A percentile compares a stretch with the other conserved stretches of the same genome.
Evolutionary conservation across 768 basidiomycete genomes (phyloP).

Genomic region (Xerocomus spinulosus): DNA sequence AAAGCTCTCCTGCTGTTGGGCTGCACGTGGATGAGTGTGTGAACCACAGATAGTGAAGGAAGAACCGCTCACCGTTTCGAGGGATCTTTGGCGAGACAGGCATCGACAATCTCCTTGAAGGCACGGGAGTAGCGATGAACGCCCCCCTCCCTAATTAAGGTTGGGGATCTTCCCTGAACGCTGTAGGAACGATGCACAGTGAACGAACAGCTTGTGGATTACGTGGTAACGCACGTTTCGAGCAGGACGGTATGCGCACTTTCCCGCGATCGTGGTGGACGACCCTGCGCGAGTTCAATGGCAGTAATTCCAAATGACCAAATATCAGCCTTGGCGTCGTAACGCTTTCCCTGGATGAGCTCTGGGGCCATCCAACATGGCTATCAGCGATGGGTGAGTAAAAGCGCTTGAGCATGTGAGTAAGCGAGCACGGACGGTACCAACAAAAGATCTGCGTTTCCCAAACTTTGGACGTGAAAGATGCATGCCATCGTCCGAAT

Average conservation of each 20-base stretch:
- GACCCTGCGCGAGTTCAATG: slow-evolving; percentile 81
- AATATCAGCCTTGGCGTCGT: slow-evolving; percentile 86
- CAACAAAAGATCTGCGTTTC: slow-evolving; percentile 91
- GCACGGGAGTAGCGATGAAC: slow-evolving; percentile 69
- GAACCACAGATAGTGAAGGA: not conserved
- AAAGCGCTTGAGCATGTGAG: not conserved
- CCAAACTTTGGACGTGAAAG: slow-evolving; percentile 45
- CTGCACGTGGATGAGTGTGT: slow-evolving; percentile 34
- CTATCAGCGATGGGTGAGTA: slow-evolving; percentile 28
- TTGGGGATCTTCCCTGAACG: slow-evolving; percentile 74
- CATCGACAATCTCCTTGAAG: slow-evolving; percentile 80
- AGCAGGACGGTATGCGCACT: slow-evolving; percentile 69
- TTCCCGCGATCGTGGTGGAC: slow-evolving; percentile 79
- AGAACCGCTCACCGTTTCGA: slow-evolving; percentile 49
- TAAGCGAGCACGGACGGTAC: slow-evolving; percentile 54
- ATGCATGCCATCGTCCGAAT: not conserved
- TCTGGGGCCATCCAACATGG: slow-evolving; percentile 99
- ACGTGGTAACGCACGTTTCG: slow-evolving; percentile 50
- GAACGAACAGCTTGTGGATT: too few species aligned
- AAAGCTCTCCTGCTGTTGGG: slow-evolving; percentile 73
- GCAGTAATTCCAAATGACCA: slow-evolving; percentile 98
- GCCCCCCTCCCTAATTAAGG: slow-evolving; percentile 68
- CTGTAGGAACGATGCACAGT: too few species aligned
- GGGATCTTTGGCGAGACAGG: slow-evolving; percentile 84
- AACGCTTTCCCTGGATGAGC: slow-evolving; percentile 76